phyloP scores from a whole-genome alignment of 2,329 filamentous ascomycete species.

The Thelonectria discophora region DNA sequence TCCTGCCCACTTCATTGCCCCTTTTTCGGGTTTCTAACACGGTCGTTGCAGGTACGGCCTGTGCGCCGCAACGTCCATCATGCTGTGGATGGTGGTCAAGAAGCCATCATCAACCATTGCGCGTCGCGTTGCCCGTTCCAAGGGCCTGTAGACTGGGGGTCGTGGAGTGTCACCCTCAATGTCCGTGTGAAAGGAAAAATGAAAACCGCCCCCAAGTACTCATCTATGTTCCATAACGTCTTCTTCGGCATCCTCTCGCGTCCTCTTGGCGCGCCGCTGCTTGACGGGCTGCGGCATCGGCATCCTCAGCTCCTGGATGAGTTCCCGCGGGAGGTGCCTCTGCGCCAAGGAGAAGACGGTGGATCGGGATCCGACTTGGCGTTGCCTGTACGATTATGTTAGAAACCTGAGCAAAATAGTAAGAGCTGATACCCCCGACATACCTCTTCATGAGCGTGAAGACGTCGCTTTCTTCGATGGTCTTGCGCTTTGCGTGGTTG shows the following conservation, averaged over 20 bases:
- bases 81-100: constrained; percentile 95
- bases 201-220: constrained; percentile 19
- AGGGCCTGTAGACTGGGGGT: constrained; percentile 36
- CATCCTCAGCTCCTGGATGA: constrained; percentile 85
- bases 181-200: constrained; percentile 22
- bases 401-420: constrained; percentile 41
- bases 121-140: constrained; percentile 65
- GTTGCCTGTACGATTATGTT: constrained; percentile 68
- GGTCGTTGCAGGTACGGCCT: constrained; percentile 77
- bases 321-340: constrained; percentile 80
- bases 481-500: constrained; percentile 82
- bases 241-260: constrained; percentile 46
- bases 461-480: constrained; percentile 86
- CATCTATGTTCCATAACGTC: constrained; percentile 49
- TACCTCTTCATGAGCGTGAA: constrained; percentile 85
- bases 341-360: constrained; percentile 88
- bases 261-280: constrained; percentile 51
- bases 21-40: constrained; percentile 14
- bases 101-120: constrained; percentile 80
- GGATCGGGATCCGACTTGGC: constrained; percentile 74
- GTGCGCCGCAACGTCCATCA: constrained; percentile 84
- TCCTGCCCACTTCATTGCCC: constrained; percentile 1
- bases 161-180: constrained; percentile 22
- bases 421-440: constrained; percentile 46
- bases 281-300: constrained; percentile 62